Percentiles rank a stretch among this genome's conserved stretches.
phyloP scores from a whole-genome alignment of 371 early-diverging fungal species.

The Rhizopus stolonifer region DNA sequence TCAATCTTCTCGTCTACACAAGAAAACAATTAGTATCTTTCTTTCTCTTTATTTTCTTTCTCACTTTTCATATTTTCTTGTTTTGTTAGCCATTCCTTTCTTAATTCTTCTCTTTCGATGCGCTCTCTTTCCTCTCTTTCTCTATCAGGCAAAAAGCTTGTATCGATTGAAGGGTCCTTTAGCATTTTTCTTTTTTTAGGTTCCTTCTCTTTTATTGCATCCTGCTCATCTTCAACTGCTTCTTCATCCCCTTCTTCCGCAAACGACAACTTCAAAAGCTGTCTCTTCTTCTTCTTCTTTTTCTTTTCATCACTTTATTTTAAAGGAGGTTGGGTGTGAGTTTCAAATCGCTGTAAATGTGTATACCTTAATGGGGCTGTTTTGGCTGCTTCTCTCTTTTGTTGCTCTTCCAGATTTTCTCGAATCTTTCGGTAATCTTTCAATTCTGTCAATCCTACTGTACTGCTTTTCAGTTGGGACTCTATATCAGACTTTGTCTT shows the following conservation, averaged over 20 bases:
- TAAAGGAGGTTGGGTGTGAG: background rate
- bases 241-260: constrained; percentile 46
- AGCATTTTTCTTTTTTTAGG: constrained; percentile 63
- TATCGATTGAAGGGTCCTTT: constrained; percentile 91
- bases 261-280: constrained; percentile 72
- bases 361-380: constrained; percentile 51
- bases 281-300: constrained; percentile 64
- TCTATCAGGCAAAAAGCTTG: constrained; percentile 91
- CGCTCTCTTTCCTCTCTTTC: constrained; percentile 83
- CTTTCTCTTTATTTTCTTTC: background rate
- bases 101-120: constrained; percentile 63
- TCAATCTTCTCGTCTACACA: constrained; percentile 69
- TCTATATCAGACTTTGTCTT: constrained; percentile 77
- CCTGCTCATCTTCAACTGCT: constrained; percentile 42
- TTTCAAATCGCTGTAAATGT: background rate
- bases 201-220: constrained; percentile 14
- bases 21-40: constrained; percentile 8
- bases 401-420: constrained; percentile 77
- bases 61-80: constrained; percentile 79
- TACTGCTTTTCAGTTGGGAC: constrained; percentile 80
- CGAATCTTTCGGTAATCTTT: constrained; percentile 89
- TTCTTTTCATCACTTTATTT: constrained; percentile 53
- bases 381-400: constrained; percentile 73
- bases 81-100: constrained; percentile 74
- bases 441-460: constrained; percentile 86